Evolutionary conservation across 148 eudicot species (phyloP).

Genomic region (Oxyria digyna): DNA sequence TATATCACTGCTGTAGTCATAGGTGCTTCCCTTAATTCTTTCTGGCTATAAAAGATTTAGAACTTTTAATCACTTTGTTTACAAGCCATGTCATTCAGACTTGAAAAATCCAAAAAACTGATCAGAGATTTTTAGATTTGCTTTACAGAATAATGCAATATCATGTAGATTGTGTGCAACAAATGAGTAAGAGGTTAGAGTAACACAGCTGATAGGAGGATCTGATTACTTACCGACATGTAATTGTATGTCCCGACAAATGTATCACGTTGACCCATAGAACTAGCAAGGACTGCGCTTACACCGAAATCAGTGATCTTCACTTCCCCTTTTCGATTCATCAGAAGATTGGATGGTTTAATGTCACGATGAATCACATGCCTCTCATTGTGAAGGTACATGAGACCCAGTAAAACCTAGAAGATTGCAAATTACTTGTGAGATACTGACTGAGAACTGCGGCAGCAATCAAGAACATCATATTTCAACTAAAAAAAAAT

Average conservation of each 20-base stretch:
- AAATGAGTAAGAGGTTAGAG: not conserved
- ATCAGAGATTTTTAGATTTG: not conserved
- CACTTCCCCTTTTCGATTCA: conserved; percentile 91
- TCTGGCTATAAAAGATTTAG: conserved; percentile 48
- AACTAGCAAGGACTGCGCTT: conserved; percentile 82
- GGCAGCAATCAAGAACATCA: not conserved
- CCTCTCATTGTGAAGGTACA: conserved; percentile 80
- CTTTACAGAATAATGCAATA: not conserved
- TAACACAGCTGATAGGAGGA: not conserved
- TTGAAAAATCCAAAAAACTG: not conserved
- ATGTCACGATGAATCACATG: conserved; percentile 95
- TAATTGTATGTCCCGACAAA: conserved; percentile 96
- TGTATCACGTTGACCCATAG: conserved; percentile 94
- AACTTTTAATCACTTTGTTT: not conserved
- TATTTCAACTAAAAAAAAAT: not conserved
- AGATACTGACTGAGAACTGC: not conserved
- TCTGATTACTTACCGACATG: conserved; percentile 68
- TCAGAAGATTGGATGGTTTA: conserved; percentile 87
- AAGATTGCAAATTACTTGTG: not conserved
- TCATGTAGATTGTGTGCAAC: not conserved
- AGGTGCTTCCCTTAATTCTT: conserved; percentile 85
- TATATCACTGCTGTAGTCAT: conserved; percentile 88
- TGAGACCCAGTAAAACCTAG: conserved; percentile 90
- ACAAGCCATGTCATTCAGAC: not conserved
- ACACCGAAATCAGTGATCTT: conserved; percentile 98